Evolutionary conservation across 2,329 filamentous ascomycete genomes (phyloP).

Genomic region (Moelleriella libera): DNA sequence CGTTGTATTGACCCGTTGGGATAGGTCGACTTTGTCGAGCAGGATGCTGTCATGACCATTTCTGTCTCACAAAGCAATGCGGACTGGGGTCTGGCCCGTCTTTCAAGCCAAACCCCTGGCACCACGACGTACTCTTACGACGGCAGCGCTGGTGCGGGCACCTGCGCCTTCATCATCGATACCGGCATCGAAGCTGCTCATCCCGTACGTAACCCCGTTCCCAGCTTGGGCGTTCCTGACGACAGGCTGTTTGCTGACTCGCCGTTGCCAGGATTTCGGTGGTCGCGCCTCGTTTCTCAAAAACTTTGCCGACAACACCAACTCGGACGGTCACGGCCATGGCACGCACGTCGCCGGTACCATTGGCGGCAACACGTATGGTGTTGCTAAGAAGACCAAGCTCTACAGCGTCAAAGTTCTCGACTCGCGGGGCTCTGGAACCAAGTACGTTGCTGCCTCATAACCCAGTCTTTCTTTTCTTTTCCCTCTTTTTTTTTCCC

Average conservation of each 20-base stretch:
- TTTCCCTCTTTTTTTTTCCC: neutral
- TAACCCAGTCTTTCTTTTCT: too few species aligned
- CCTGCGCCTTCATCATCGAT: conserved; percentile 30
- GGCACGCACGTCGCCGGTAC: conserved; percentile 33
- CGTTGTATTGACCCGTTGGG: neutral
- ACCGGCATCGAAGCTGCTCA: conserved; percentile 24
- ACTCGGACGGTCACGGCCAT: conserved; percentile 29
- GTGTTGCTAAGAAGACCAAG: conserved; percentile 29
- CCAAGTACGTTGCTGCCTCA: conserved; percentile 14
- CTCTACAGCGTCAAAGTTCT: conserved; percentile 32
- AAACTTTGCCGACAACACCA: conserved; percentile 21
- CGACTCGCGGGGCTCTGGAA: conserved; percentile 19
- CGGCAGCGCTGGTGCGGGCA: conserved; percentile 20
- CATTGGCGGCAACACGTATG: conserved; percentile 25
- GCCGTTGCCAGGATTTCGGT: conserved; percentile 19
- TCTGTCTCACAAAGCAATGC: conserved; percentile 21
- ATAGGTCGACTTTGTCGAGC: conserved; percentile 22
- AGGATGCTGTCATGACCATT: conserved; percentile 36
- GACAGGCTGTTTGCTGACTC: neutral
- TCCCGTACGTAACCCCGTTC: conserved; percentile 12
- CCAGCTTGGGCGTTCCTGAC: neutral
- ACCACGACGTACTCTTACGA: conserved; percentile 21
- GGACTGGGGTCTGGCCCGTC: conserved; percentile 25
- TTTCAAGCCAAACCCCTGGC: conserved; percentile 17
- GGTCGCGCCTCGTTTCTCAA: conserved; percentile 24